A percentile compares a stretch with the other conserved stretches of the same genome.
phyloP scores from a whole-genome alignment of 192 early-diverging fungal genomes.

The Anaeromyces robustus region DNA sequence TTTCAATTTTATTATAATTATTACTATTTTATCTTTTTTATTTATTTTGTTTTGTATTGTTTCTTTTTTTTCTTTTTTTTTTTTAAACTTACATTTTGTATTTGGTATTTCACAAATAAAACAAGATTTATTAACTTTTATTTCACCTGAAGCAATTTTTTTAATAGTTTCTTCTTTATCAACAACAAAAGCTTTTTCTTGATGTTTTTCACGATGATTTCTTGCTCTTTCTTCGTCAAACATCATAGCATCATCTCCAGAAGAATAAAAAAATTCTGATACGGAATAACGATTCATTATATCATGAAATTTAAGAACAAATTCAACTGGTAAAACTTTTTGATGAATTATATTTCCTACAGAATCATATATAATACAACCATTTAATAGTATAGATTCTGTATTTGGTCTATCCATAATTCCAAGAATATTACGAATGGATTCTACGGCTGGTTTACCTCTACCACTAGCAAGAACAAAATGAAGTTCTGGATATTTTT shows the following conservation, averaged over 20 bases:
- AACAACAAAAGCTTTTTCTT: not conserved
- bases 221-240: not conserved
- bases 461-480: not conserved
- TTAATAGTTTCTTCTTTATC: not conserved
- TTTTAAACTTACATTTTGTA: not conserved
- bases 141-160: not conserved
- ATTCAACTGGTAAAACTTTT: not conserved
- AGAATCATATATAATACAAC: not conserved
- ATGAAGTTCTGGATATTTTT: not conserved
- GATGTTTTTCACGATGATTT: not conserved
- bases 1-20: too few species aligned
- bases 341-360: not conserved
- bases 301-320: not conserved
- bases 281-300: too few species aligned
- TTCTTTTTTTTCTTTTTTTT: too few species aligned
- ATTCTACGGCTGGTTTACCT: not conserved
- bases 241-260: not conserved
- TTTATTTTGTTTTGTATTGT: too few species aligned
- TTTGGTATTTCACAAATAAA: not conserved
- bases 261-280: too few species aligned
- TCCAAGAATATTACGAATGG: not conserved
- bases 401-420: not conserved
- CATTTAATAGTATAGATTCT: not conserved
- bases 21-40: too few species aligned
- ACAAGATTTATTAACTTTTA: not conserved